These are phyloP conservation scores for Drechslerella dactyloides DNA, from an alignment of 2,329 filamentous ascomycete genomes.

Conservation along the genomic window DNA sequence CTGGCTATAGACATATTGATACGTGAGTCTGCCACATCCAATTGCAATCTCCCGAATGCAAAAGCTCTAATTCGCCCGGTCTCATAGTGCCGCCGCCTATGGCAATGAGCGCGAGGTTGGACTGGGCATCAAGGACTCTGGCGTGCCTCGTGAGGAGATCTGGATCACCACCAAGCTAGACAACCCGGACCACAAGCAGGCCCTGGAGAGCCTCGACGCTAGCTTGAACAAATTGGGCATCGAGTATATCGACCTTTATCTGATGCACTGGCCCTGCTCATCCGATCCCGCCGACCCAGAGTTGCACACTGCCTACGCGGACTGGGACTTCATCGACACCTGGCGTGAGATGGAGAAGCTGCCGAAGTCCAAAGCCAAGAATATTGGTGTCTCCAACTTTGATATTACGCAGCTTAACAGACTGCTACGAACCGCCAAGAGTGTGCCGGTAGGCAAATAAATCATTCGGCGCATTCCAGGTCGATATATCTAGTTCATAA, in stretches of 20 bases:
- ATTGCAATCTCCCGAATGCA: background rate
- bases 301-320: conserved; percentile 70
- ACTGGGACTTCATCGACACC: conserved; percentile 84
- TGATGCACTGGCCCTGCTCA: conserved; percentile 75
- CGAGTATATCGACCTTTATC: conserved; percentile 56
- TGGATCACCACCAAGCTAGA: conserved; percentile 82
- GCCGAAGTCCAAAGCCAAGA: conserved; percentile 73
- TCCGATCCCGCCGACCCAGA: conserved; percentile 65
- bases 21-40: conserved; percentile 59
- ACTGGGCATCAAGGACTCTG: conserved; percentile 68
- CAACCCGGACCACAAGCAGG: conserved; percentile 77
- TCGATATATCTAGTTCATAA: background rate
- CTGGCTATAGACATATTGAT: conserved; percentile 77
- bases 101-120: conserved; percentile 76
- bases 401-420: conserved; percentile 79
- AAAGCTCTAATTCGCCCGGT: conserved; percentile 21
- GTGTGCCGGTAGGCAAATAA: conserved; percentile 58
- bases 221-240: conserved; percentile 54
- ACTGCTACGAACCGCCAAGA: conserved; percentile 71
- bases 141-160: conserved; percentile 70
- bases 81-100: conserved; percentile 69
- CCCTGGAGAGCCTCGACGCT: conserved; percentile 66
- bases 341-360: conserved; percentile 76
- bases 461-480: background rate
- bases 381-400: conserved; percentile 88